phyloP scores from a whole-genome alignment of 2,329 filamentous ascomycete genomes.

The Arthrobotrys conoides region DNA sequence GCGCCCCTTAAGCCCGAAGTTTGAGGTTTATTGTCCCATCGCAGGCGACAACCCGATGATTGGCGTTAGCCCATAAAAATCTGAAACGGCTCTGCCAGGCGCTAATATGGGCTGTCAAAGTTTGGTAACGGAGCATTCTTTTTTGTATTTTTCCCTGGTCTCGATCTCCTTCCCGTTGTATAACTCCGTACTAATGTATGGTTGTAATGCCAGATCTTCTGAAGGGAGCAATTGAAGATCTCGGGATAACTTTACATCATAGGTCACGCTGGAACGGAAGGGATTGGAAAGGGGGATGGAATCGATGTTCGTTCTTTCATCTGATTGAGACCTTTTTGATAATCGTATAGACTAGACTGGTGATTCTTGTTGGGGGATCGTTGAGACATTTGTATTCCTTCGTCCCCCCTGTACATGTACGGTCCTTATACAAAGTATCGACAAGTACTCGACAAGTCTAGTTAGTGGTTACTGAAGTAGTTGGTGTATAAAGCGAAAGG shows the following conservation, averaged over 20 bases:
- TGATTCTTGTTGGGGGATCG: neutral
- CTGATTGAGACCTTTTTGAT: neutral
- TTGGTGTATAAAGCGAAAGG: neutral
- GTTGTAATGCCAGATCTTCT: slow-evolving; percentile 2
- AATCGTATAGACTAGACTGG: neutral
- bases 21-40: slow-evolving; percentile 32
- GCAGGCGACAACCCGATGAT: slow-evolving; percentile 28
- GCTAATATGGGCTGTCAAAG: slow-evolving; percentile 9
- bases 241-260: slow-evolving; percentile 25
- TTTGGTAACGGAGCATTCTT: slow-evolving; percentile 11
- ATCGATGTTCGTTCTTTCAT: slow-evolving; percentile 13
- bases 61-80: slow-evolving; percentile 20
- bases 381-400: neutral
- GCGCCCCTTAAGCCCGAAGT: slow-evolving; percentile 17
- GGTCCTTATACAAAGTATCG: too few relatives aligned
- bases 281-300: neutral
- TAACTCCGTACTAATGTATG: neutral
- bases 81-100: slow-evolving; percentile 32
- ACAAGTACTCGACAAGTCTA: neutral
- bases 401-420: neutral
- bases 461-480: neutral
- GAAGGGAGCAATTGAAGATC: slow-evolving; percentile 25
- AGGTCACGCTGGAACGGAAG: slow-evolving; percentile 4
- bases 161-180: slow-evolving; percentile 22
- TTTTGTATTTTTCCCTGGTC: neutral